These are phyloP conservation scores for Rhizopogon vinicolor DNA, from an alignment of 768 basidiomycete species.

Conservation along the genomic window DNA sequence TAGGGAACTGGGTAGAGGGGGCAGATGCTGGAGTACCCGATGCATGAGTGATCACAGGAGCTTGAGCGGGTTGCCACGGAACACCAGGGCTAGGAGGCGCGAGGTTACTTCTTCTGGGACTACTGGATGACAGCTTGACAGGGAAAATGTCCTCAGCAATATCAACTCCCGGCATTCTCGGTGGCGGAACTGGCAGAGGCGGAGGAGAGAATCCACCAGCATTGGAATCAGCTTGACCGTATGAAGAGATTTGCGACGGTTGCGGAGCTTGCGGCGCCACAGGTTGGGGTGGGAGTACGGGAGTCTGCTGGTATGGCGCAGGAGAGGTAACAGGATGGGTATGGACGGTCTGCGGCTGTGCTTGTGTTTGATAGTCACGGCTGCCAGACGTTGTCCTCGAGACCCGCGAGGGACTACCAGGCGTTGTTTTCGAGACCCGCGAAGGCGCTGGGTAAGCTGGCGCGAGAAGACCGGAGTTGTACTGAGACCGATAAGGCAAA, in stretches of 20 bases:
- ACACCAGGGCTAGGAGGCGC: background rate
- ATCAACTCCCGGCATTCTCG: constrained; percentile 9
- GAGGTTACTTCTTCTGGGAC: background rate
- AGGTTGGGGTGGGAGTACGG: background rate
- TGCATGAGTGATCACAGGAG: background rate
- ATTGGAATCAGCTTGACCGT: background rate
- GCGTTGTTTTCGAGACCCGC: constrained; percentile 16
- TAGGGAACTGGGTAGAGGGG: background rate
- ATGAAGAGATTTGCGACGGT: background rate
- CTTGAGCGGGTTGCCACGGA: background rate
- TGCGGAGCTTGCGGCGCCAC: background rate
- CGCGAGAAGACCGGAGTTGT: constrained; percentile 20
- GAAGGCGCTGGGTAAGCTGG: constrained; percentile 24
- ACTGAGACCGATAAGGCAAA: constrained; percentile 15
- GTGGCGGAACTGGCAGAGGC: constrained; percentile 24
- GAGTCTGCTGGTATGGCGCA: constrained; percentile 10
- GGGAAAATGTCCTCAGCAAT: background rate
- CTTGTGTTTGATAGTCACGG: constrained; percentile 15
- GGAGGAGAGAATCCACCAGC: constrained; percentile 22
- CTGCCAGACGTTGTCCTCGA: constrained; percentile 20
- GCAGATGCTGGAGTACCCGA: background rate
- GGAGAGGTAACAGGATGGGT: constrained; percentile 6
- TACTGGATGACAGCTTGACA: background rate
- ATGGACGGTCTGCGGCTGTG: constrained; percentile 5
- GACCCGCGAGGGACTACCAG: constrained; percentile 9